Evolutionary conservation across 257 asterid genomes (phyloP), one percentile per base, ranked within the genome.

Genomic region (Penstemon barbatus): DNA sequence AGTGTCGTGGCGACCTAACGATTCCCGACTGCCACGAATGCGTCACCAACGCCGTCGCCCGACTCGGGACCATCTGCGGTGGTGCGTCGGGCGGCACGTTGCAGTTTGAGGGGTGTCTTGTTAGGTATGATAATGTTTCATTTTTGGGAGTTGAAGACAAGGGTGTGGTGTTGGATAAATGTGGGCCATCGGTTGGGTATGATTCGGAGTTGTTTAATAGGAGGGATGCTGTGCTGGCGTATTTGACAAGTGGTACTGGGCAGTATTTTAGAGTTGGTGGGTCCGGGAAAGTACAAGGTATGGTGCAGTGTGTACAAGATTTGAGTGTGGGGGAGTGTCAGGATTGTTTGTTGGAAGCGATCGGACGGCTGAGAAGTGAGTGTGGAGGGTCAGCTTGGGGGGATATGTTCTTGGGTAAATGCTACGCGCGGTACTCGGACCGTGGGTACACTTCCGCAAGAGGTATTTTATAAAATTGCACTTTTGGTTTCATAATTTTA

Each of bases 381-480:
- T 93, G 99, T 72, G 95, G 86, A 33, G 65, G 85, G 33, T 73
- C 96, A 0, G 46, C 87, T 0, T 87, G 88, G 89, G 99, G 96
- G 48, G 95, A 93, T 46, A 79, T 89, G 96, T 93, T 84, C 78
- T 61, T 85, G 67, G 88, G 74, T 0, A 93, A 93, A 70, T 93
- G 99, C 90, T 90, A 93, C 79, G 97, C 95, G 80, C 82, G 97
- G 45, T 90, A 68, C 69, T 79, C 96, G 71, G 95, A 79, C 86
- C 80, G 83, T 80, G 97, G 90, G 7, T 81, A 68, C 71, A 13
- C 11, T 40, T 19, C 81, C 39, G 40, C 88, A 39, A 64, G 53
- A 33, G 94, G 95, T 83, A 42, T 19, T 43, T 61, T 12, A 8
- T 13, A 13, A 9, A 15, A 36, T 41, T 61, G 60, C 33, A 25